phyloP scores from a whole-genome alignment of 768 basidiomycete species.

The Boletus vinaceobasis region DNA sequence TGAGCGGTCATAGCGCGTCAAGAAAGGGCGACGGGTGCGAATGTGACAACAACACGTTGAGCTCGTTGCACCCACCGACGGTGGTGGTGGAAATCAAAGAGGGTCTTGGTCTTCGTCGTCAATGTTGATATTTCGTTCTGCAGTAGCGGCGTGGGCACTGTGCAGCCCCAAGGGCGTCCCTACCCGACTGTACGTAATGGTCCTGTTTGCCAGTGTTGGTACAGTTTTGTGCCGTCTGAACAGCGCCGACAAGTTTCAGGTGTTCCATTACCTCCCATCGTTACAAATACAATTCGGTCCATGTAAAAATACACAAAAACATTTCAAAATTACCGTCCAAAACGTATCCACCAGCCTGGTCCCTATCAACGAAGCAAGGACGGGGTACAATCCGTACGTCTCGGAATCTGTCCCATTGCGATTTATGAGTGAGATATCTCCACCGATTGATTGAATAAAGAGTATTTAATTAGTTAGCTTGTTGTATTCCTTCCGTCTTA shows the following conservation, averaged over 20 bases:
- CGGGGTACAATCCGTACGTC: constrained; percentile 4
- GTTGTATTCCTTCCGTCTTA: constrained; percentile 3
- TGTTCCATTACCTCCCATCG: neutral
- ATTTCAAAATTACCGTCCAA: neutral
- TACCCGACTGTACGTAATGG: neutral
- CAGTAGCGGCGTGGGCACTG: neutral
- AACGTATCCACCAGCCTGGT: constrained; percentile 3
- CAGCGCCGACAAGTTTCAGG: neutral
- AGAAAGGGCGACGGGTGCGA: neutral
- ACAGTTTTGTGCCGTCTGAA: neutral
- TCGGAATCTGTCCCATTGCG: constrained; percentile 10
- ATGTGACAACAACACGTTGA: neutral
- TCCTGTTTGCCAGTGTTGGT: constrained; percentile 26
- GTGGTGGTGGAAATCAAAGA: neutral
- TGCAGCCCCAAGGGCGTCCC: neutral
- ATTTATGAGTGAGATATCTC: constrained; percentile 16
- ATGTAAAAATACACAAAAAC: constrained; percentile 23
- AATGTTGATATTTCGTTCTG: constrained; percentile 6
- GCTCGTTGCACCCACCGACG: constrained; percentile 8
- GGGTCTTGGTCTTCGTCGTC: constrained; percentile 7
- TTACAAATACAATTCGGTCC: constrained; percentile 22
- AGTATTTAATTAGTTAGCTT: constrained; percentile 12
- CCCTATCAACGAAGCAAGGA: constrained; percentile 14
- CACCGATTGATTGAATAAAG: constrained; percentile 14
- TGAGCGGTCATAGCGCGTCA: constrained; percentile 22